Evolutionary conservation across 148 eudicot genomes (phyloP).

Genomic region (Heliamphora exappendiculata): DNA sequence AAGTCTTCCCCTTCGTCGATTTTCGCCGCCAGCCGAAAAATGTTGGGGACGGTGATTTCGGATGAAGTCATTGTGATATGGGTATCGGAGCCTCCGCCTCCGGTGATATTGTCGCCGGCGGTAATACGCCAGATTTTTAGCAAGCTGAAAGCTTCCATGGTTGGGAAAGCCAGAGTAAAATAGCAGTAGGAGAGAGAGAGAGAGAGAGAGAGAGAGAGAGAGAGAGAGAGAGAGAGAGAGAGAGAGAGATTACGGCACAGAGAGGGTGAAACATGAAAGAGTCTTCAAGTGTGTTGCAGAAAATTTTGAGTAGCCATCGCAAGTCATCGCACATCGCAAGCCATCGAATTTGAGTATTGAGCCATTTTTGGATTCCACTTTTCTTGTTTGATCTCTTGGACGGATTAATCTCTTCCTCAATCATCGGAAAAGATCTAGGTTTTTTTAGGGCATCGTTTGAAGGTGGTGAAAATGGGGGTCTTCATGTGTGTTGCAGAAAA

Average conservation of each 20-base stretch:
- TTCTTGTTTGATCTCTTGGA: too few relatives aligned
- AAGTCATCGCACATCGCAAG: too few relatives aligned
- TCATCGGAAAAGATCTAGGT: too few relatives aligned
- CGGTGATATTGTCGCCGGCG: neutral
- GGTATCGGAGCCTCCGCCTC: neutral
- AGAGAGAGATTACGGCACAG: constrained; percentile 12
- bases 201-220: constrained; percentile 8
- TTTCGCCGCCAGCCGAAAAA: constrained; percentile 6
- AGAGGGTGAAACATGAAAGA: constrained; percentile 2
- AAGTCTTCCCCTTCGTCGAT: constrained; percentile 37
- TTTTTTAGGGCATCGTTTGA: too few relatives aligned
- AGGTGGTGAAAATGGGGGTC: too few relatives aligned
- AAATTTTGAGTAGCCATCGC: too few relatives aligned
- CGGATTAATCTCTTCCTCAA: too few relatives aligned
- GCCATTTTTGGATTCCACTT: constrained; percentile 13
- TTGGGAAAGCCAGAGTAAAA: constrained; percentile 4
- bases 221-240: constrained; percentile 24
- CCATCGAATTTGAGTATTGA: constrained; percentile 16
- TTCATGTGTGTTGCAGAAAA: too few relatives aligned
- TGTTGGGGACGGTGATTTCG: constrained; percentile 10
- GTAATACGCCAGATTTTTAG: constrained; percentile 59
- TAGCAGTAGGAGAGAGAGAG: neutral
- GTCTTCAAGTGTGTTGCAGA: too few relatives aligned
- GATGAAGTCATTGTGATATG: neutral
- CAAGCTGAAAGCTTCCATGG: constrained; percentile 44